phyloP scores from a whole-genome alignment of 805 yeast species.

The Blastobotrys mokoenaii region DNA sequence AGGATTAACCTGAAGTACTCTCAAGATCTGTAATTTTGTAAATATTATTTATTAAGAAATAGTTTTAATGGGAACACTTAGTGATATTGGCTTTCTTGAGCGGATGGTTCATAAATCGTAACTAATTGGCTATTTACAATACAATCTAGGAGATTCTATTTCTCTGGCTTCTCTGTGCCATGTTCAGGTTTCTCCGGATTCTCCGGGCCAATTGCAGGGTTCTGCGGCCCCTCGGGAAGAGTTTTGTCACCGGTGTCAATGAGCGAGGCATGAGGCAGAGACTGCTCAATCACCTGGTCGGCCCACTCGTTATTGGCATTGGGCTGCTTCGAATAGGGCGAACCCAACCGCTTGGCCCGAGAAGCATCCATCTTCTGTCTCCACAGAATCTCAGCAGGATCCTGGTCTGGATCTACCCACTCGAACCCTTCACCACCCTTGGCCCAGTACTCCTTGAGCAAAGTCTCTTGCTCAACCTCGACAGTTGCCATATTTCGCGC shows the following conservation, averaged over 20 bases:
- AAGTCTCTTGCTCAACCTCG: conserved; percentile 54
- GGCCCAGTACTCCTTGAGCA: conserved; percentile 79
- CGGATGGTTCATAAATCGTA: too few relatives aligned
- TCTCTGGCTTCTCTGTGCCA: background rate
- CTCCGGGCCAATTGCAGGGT: too few relatives aligned
- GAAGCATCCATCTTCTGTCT: conserved; percentile 22
- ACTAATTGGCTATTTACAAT: background rate
- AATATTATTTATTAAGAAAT: background rate
- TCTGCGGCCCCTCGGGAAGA: too few relatives aligned
- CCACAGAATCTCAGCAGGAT: conserved; percentile 58
- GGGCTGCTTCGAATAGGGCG: conserved; percentile 13
- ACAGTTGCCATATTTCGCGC: conserved; percentile 30
- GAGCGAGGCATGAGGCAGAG: conserved; percentile 28
- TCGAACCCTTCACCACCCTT: conserved; percentile 79
- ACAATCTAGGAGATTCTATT: conserved; percentile 4
- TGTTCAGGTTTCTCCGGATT: too few relatives aligned
- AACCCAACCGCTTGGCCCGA: conserved; percentile 14
- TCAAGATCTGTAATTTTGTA: too few relatives aligned
- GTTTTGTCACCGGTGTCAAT: conserved; percentile 17
- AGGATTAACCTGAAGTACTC: too few relatives aligned
- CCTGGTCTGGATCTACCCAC: conserved; percentile 87
- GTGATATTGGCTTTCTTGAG: too few relatives aligned
- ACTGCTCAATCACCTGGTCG: conserved; percentile 19
- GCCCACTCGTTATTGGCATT: conserved; percentile 20
- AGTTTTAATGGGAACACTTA: background rate